Conservation (phyloP, 208 protist genomes). For the Leishmania lainsoni region DNA sequence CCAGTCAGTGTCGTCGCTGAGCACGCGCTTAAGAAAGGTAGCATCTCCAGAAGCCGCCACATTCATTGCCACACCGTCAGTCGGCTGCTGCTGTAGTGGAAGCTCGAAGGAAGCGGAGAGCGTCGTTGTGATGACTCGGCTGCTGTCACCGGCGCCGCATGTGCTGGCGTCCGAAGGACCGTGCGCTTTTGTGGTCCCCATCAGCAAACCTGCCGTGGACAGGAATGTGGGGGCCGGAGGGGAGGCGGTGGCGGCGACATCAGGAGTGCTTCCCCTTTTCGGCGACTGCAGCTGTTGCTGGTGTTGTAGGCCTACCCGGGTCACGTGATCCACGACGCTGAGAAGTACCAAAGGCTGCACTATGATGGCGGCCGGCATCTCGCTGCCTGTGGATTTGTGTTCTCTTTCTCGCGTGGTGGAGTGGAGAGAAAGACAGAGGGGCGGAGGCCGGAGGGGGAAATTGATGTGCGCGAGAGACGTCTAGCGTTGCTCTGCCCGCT, state of each 20-base stretch:
- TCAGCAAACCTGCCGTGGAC: conserved; percentile 5
- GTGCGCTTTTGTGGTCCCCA: conserved; percentile 15
- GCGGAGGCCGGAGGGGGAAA: no score
- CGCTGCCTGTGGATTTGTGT: neutral
- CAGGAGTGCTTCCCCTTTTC: neutral
- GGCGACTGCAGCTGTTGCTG: neutral
- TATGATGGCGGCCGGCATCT: conserved; percentile 18
- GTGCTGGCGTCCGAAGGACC: neutral
- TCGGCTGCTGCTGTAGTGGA: conserved; percentile 9
- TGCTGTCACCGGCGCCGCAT: neutral
- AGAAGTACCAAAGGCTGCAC: conserved; percentile 77
- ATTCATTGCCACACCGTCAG: neutral
- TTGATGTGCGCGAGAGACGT: neutral
- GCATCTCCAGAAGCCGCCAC: conserved; percentile 2
- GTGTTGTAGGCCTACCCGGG: conserved; percentile 20
- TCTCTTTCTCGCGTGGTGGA: neutral
- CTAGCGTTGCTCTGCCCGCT: neutral
- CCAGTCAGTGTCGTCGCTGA: conserved; percentile 43
- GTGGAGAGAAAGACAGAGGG: neutral
- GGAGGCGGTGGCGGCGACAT: neutral
- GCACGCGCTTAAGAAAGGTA: neutral
- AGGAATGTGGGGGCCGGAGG: neutral
- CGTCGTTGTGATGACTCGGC: conserved; percentile 26
- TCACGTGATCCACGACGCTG: conserved; percentile 72
- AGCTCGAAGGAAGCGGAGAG: conserved; percentile 59